A percentile compares a stretch with the other conserved stretches of the same genome.
Evolutionary conservation across 352 stramenopile species (phyloP).

Genomic region (Phytopythium aichiense): DNA sequence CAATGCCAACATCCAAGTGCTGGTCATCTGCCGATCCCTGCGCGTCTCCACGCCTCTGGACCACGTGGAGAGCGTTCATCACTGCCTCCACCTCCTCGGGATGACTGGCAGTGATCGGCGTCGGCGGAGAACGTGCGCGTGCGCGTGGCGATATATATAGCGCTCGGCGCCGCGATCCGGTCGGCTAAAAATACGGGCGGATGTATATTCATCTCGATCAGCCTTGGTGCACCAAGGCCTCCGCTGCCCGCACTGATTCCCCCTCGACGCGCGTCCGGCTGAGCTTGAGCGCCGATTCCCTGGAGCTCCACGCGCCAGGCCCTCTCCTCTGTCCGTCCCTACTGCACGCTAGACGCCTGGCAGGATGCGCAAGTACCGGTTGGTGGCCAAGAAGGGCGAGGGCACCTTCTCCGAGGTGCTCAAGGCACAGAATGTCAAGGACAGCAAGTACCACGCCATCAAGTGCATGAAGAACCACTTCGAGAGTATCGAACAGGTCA

Average conservation of each 20-base stretch:
- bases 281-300: background rate
- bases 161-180: background rate
- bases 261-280: background rate
- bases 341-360: background rate
- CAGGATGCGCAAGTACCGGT: slow-evolving; percentile 89
- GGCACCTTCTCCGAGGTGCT: slow-evolving; percentile 95
- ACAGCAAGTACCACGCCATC: slow-evolving; percentile 95
- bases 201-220: background rate
- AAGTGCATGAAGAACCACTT: slow-evolving; percentile 99
- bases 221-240: background rate
- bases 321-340: background rate
- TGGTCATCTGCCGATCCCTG: background rate
- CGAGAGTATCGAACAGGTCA: slow-evolving; percentile 95
- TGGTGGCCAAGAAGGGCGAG: slow-evolving; percentile 95
- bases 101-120: background rate
- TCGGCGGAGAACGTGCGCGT: background rate
- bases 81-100: background rate
- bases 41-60: background rate
- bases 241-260: background rate
- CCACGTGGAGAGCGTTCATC: background rate
- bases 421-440: slow-evolving; percentile 92
- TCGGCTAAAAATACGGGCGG: slow-evolving; percentile 3
- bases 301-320: background rate
- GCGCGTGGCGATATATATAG: background rate
- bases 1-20: background rate